phyloP scores from a whole-genome alignment of 164 flowering plant species.

The Sedum album region DNA sequence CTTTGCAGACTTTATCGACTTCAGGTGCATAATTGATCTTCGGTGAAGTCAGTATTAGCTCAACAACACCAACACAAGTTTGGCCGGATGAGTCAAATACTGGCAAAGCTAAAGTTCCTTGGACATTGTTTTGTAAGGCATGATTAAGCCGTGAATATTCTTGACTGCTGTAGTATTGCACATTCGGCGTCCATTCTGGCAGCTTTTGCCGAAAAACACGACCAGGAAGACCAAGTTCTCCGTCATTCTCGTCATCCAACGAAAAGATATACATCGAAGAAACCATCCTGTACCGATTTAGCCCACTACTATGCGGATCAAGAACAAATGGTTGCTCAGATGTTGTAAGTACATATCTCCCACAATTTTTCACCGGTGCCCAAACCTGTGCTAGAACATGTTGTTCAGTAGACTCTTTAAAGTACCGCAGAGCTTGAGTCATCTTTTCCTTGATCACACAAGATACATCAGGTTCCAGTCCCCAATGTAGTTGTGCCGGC shows the following conservation, averaged over 20 bases:
- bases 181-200: slow-evolving; percentile 99
- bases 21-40: slow-evolving; percentile 89
- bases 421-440: slow-evolving; percentile 76
- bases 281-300: slow-evolving; percentile 72
- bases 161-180: slow-evolving; percentile 74
- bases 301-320: slow-evolving; percentile 65
- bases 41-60: slow-evolving; percentile 84
- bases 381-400: slow-evolving; percentile 90
- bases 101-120: slow-evolving; percentile 87
- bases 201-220: slow-evolving; percentile 77
- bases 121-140: slow-evolving; percentile 73
- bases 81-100: slow-evolving; percentile 86
- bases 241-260: slow-evolving; percentile 63
- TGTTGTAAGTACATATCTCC: slow-evolving; percentile 69
- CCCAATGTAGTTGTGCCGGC: slow-evolving; percentile 24
- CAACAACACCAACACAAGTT: slow-evolving; percentile 89
- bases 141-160: slow-evolving; percentile 74
- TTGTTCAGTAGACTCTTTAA: slow-evolving; percentile 72
- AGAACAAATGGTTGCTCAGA: slow-evolving; percentile 96
- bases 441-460: slow-evolving; percentile 81
- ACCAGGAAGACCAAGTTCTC: slow-evolving; percentile 83
- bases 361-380: slow-evolving; percentile 80
- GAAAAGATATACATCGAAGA: slow-evolving; percentile 74
- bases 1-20: slow-evolving; percentile 98
- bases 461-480: slow-evolving; percentile 35